These are phyloP conservation scores for Pythium diclinum DNA, from an alignment of 352 stramenopile species.

Conservation along the genomic window DNA sequence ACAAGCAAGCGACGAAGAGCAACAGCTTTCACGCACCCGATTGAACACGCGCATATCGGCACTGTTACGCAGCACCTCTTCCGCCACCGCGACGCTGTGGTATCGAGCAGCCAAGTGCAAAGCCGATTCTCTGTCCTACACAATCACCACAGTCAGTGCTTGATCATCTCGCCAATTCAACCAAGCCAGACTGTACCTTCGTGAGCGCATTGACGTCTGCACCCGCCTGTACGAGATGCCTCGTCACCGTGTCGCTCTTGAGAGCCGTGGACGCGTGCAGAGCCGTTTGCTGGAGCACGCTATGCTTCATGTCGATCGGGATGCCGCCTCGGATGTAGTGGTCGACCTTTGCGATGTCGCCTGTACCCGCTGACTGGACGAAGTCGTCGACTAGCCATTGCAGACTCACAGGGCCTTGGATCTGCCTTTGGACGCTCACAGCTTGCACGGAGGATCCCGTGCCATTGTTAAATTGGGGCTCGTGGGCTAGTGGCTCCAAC, in stretches of 20 bases:
- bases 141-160: not conserved
- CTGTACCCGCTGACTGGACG: conserved; percentile 40
- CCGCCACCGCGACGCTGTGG: conserved; percentile 30
- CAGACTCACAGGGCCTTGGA: conserved; percentile 44
- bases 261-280: conserved; percentile 46
- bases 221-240: conserved; percentile 45
- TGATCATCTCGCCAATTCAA: not conserved
- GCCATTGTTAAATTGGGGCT: not conserved
- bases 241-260: conserved; percentile 31
- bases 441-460: not conserved
- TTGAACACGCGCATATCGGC: conserved; percentile 35
- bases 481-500: conserved; percentile 27
- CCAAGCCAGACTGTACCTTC: conserved; percentile 18
- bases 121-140: conserved; percentile 34
- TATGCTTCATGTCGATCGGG: conserved; percentile 51
- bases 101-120: conserved; percentile 52
- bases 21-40: conserved; percentile 23
- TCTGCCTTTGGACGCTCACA: conserved; percentile 36
- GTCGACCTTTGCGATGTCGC: conserved; percentile 42
- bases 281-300: conserved; percentile 51
- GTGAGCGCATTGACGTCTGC: conserved; percentile 37
- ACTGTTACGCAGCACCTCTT: conserved; percentile 39
- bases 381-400: conserved; percentile 66
- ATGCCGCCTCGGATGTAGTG: conserved; percentile 51
- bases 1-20: not conserved